These are phyloP conservation scores for Fraxinus paxiana DNA, from an alignment of 305 asterid species.

Conservation along the genomic window DNA sequence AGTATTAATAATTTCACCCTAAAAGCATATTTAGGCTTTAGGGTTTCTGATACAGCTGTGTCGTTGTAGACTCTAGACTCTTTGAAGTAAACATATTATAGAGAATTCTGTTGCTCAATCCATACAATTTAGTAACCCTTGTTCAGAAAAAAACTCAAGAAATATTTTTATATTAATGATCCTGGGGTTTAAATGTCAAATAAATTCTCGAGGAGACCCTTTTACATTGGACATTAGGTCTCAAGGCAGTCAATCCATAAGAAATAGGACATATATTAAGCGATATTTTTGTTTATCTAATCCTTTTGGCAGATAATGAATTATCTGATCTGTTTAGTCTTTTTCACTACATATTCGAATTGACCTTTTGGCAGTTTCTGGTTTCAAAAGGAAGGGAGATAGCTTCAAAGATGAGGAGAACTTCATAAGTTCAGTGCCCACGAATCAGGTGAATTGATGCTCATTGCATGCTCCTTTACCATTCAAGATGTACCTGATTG, in stretches of 20 bases:
- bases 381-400: constrained; percentile 73
- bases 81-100: not conserved
- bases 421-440: constrained; percentile 89
- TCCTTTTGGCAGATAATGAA: constrained; percentile 9
- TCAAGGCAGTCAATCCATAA: not conserved
- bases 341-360: constrained; percentile 9
- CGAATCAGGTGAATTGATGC: constrained; percentile 59
- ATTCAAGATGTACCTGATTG: not conserved
- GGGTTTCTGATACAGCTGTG: not conserved
- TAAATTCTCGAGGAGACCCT: not conserved
- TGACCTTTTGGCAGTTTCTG: constrained; percentile 48
- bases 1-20: not conserved
- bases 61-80: not conserved
- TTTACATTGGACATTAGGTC: not conserved
- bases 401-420: constrained; percentile 82
- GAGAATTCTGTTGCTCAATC: not conserved
- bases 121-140: not conserved
- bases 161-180: not conserved
- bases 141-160: not conserved
- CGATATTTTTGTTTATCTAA: not conserved
- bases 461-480: not conserved
- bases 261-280: not conserved
- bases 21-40: not conserved
- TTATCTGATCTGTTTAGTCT: not conserved
- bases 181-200: not conserved